A percentile compares a stretch with the other conserved stretches of the same genome.
Evolutionary conservation across 2,329 filamentous ascomycete species (phyloP).

Genomic region (Colletotrichum trifolii): DNA sequence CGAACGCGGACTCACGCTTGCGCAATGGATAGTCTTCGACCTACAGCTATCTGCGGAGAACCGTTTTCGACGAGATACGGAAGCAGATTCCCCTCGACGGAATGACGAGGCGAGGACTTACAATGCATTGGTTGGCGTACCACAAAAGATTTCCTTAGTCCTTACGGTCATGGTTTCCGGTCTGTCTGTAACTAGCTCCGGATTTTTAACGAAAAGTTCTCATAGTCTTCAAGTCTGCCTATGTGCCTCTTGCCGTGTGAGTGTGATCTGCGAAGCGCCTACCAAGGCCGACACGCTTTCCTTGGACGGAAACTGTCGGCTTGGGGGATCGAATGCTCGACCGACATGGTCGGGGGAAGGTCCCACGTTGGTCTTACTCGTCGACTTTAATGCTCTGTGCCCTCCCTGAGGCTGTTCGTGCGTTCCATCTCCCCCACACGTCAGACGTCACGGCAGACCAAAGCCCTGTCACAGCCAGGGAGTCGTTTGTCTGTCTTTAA

Average conservation of each 20-base stretch:
- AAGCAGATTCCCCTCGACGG: slow-evolving; percentile 54
- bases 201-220: slow-evolving; percentile 28
- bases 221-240: slow-evolving; percentile 3
- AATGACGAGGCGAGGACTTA: slow-evolving; percentile 62
- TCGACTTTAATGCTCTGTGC: no score
- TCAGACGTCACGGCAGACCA: slow-evolving; percentile 12
- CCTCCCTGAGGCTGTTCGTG: no score
- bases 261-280: no score
- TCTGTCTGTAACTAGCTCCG: slow-evolving; percentile 34
- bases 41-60: slow-evolving; percentile 56
- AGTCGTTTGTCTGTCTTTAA: slow-evolving; percentile 21
- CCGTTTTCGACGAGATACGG: slow-evolving; percentile 46
- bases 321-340: no score
- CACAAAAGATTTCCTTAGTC: slow-evolving; percentile 47
- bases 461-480: slow-evolving; percentile 11
- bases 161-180: slow-evolving; percentile 34
- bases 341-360: no score
- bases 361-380: no score
- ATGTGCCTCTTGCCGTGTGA: neutral
- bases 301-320: no score
- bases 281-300: no score
- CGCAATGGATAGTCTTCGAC: slow-evolving; percentile 59
- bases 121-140: slow-evolving; percentile 64
- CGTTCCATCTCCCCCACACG: neutral
- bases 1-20: slow-evolving; percentile 40